Evolutionary conservation across 345 rosid genomes (phyloP).

Genomic region (Zanthoxylum bungeanum): DNA sequence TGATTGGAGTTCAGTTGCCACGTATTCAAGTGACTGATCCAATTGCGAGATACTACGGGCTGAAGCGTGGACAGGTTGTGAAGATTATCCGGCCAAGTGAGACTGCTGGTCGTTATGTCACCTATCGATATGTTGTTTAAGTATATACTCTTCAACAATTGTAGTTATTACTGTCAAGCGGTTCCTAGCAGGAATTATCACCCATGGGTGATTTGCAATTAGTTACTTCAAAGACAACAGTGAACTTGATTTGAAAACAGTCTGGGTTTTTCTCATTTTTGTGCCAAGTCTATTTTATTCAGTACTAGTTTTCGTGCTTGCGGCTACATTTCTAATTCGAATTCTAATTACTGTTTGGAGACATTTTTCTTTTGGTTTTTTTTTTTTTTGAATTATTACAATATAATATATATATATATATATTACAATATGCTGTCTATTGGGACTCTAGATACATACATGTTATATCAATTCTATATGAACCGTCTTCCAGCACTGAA

Average conservation of each 20-base stretch:
- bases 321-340: neutral
- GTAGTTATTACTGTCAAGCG: neutral
- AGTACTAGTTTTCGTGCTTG: neutral
- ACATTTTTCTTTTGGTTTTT: neutral
- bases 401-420: too few relatives aligned
- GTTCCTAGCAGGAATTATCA: neutral
- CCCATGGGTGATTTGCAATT: neutral
- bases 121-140: slow-evolving; percentile 62
- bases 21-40: slow-evolving; percentile 66
- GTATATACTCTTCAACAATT: neutral
- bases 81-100: slow-evolving; percentile 72
- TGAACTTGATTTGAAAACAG: neutral
- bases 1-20: slow-evolving; percentile 44
- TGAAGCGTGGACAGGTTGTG: slow-evolving; percentile 71
- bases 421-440: neutral
- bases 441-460: neutral
- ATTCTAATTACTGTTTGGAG: neutral
- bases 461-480: too few relatives aligned
- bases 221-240: neutral
- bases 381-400: too few relatives aligned
- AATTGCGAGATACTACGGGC: slow-evolving; percentile 60
- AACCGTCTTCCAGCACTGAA: too few relatives aligned
- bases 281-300: neutral
- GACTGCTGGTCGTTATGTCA: slow-evolving; percentile 70
- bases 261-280: neutral